Evolutionary conservation across 2,329 filamentous ascomycete genomes (phyloP).

Genomic region (Aspergillus costaricaensis): DNA sequence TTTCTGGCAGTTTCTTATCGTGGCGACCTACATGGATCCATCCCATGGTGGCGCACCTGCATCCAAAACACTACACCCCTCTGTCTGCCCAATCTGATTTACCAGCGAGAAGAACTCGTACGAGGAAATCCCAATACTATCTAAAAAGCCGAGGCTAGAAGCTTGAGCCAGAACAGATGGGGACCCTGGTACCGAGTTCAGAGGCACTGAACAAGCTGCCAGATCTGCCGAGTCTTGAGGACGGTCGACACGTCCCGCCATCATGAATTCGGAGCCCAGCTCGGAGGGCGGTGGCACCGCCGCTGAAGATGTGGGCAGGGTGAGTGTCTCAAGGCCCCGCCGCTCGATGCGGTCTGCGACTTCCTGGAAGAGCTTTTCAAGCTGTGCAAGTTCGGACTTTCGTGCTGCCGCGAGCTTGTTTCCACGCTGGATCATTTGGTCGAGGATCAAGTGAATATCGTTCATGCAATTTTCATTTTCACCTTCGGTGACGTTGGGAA

Average conservation of each 20-base stretch:
- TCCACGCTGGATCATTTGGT: constrained; percentile 37
- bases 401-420: constrained; percentile 36
- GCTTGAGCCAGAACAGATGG: constrained; percentile 1
- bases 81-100: constrained; percentile 35
- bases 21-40: too few relatives aligned
- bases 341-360: constrained; percentile 22
- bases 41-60: not conserved
- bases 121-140: constrained; percentile 43
- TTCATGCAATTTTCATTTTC: constrained; percentile 16
- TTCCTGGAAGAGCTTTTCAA: constrained; percentile 33
- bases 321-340: not conserved
- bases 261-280: too few relatives aligned
- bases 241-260: too few relatives aligned
- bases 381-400: constrained; percentile 31
- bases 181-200: not conserved
- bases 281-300: too few relatives aligned
- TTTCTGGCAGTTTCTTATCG: too few relatives aligned
- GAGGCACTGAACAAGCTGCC: not conserved
- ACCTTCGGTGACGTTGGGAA: constrained; percentile 32
- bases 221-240: not conserved
- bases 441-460: constrained; percentile 32
- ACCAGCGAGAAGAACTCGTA: constrained; percentile 44
- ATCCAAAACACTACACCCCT: constrained; percentile 17
- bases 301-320: not conserved
- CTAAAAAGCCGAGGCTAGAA: constrained; percentile 32